Conservation (phyloP, 768 basidiomycete genomes). For the Mycena capillaripes region DNA sequence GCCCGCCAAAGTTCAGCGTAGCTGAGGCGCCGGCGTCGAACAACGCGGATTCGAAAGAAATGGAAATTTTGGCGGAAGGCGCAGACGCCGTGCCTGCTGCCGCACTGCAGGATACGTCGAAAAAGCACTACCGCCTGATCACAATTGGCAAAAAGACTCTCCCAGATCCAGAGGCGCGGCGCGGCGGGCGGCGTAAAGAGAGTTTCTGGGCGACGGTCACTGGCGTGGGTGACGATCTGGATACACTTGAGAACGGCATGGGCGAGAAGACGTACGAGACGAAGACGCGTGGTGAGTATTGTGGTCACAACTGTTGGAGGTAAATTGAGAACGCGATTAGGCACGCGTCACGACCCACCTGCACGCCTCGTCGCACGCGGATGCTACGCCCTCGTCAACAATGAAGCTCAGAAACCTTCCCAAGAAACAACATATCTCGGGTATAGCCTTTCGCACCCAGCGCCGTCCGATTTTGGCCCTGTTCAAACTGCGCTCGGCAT, state of each 20-base stretch:
- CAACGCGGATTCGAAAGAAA: slow-evolving; percentile 48
- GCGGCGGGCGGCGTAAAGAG: slow-evolving; percentile 53
- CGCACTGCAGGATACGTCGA: slow-evolving; percentile 46
- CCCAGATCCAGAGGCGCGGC: slow-evolving; percentile 57
- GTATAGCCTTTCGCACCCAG: slow-evolving; percentile 69
- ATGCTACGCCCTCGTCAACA: slow-evolving; percentile 71
- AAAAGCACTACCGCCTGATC: slow-evolving; percentile 64
- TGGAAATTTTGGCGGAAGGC: slow-evolving; percentile 58
- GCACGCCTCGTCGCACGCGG: slow-evolving; percentile 70
- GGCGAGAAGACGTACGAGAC: slow-evolving; percentile 70
- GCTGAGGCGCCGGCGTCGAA: slow-evolving; percentile 39
- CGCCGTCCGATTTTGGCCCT: slow-evolving; percentile 59
- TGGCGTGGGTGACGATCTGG: slow-evolving; percentile 65
- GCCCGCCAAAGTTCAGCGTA: slow-evolving; percentile 59
- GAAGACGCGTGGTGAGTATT: slow-evolving; percentile 65
- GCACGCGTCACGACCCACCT: slow-evolving; percentile 64
- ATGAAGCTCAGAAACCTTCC: slow-evolving; percentile 58
- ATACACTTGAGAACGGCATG: slow-evolving; percentile 60
- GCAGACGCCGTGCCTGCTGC: slow-evolving; percentile 65
- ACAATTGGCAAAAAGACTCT: slow-evolving; percentile 72
- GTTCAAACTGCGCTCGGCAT: slow-evolving; percentile 72
- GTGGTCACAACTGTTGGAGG: not conserved
- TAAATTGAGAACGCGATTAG: slow-evolving; percentile 33
- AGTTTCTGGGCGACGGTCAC: slow-evolving; percentile 68
- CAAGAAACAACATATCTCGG: slow-evolving; percentile 67